Conservation (phyloP, 192 early-diverging fungal species). For the Coemansia sp. region DNA sequence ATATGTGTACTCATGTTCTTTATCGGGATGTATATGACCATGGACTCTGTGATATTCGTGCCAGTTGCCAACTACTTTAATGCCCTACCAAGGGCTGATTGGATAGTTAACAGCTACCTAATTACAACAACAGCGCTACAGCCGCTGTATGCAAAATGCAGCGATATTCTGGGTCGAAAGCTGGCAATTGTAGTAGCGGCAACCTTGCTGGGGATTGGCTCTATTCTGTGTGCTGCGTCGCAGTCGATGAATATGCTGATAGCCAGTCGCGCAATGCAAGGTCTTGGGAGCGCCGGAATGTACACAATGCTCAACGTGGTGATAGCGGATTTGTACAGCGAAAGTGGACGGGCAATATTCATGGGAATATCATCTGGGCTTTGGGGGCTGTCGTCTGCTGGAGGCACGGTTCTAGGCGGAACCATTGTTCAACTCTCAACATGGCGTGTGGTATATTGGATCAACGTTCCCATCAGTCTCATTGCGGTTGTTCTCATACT, state of each 20-base stretch:
- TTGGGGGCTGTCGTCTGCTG: conserved; percentile 73
- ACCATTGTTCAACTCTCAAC: conserved; percentile 67
- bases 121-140: conserved; percentile 64
- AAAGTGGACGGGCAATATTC: conserved; percentile 81
- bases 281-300: conserved; percentile 85
- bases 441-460: conserved; percentile 77
- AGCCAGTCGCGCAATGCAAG: conserved; percentile 74
- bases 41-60: conserved; percentile 77
- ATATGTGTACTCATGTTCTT: conserved; percentile 71
- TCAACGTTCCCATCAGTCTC: conserved; percentile 82
- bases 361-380: conserved; percentile 77
- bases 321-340: conserved; percentile 80
- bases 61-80: conserved; percentile 75
- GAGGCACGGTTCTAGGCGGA: conserved; percentile 89
- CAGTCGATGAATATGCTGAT: conserved; percentile 67
- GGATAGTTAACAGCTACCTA: conserved; percentile 84
- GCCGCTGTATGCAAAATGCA: conserved; percentile 75
- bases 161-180: conserved; percentile 91
- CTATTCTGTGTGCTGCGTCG: conserved; percentile 80
- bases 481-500: conserved; percentile 60
- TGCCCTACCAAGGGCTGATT: conserved; percentile 68
- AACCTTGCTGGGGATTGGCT: conserved; percentile 76
- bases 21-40: conserved; percentile 79
- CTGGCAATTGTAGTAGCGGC: conserved; percentile 72
- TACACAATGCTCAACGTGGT: conserved; percentile 75